Evolutionary conservation across 495 filamentous ascomycete genomes (phyloP).

Genomic region (Aspergillus steynii): DNA sequence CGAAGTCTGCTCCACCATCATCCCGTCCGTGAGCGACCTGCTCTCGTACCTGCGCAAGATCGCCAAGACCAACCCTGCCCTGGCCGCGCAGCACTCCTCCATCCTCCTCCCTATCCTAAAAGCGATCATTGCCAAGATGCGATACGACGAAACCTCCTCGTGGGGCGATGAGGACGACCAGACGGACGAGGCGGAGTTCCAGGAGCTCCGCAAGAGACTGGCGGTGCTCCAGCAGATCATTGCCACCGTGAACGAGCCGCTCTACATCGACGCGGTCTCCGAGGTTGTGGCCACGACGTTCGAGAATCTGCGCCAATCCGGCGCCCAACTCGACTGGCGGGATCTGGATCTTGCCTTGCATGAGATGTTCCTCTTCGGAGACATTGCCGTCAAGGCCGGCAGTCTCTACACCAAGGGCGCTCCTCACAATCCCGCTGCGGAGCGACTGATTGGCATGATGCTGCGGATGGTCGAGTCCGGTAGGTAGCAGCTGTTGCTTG

Average conservation of each 20-base stretch:
- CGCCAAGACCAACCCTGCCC: constrained; percentile 55
- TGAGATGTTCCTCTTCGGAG: constrained; percentile 96
- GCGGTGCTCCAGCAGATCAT: constrained; percentile 89
- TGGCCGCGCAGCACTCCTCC: constrained; percentile 66
- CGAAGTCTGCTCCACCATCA: constrained; percentile 93
- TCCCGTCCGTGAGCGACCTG: constrained; percentile 86
- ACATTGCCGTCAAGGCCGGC: constrained; percentile 80
- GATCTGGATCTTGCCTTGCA: constrained; percentile 94
- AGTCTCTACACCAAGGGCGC: constrained; percentile 80
- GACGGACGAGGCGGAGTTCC: constrained; percentile 98
- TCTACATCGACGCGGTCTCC: constrained; percentile 84
- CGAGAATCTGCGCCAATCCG: constrained; percentile 66
- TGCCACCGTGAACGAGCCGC: constrained; percentile 75
- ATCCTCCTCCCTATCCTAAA: constrained; percentile 86
- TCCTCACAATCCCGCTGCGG: constrained; percentile 71
- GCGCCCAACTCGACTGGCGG: constrained; percentile 82
- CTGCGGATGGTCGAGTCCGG: constrained; percentile 88
- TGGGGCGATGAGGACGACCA: constrained; percentile 95
- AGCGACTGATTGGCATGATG: constrained; percentile 87
- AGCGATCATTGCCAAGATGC: constrained; percentile 91
- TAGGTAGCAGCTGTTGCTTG: constrained; percentile 38
- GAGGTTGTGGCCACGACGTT: constrained; percentile 83
- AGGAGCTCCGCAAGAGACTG: constrained; percentile 85
- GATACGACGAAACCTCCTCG: constrained; percentile 88
- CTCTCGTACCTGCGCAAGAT: constrained; percentile 84